Base-by-base conservation (phyloP, 495 filamentous ascomycete species). In the Chlorociboria aeruginascens region DNA sequence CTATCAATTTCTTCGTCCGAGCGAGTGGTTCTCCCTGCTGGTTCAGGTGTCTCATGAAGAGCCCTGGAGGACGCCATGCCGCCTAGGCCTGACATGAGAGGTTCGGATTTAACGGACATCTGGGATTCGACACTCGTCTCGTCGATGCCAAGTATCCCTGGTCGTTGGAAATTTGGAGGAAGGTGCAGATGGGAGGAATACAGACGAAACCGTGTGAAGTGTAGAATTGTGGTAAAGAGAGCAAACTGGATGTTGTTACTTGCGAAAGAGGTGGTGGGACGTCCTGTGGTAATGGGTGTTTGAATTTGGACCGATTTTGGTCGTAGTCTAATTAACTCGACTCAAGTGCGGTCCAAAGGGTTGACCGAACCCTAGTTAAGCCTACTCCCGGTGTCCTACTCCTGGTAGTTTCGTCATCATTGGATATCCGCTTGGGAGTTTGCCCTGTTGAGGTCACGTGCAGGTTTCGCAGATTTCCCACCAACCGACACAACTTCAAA, bases 1-100 rank as follows among this genome's bases (percentile, higher is more conserved):
- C 38, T 40, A 13, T 40, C 38, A 40, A 40, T 40, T 40, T 40
- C 38, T 40, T 40, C 38, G 38, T 40, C 38, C 12, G 38, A 40
- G 38, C 38, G 38, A 40, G 38, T 40, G 38, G 38, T 40, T 40
- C 38, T 40, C 38, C 38, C 38, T 40, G 38, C 38, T 40, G 38
- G 3, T 40, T 40, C 38, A 40, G 38, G 38, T 40, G 38, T 40
- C 38, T 40, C 38, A 40, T 40, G 38, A 40, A 40, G 38, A 40
- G 38, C 38, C 38, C 38, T 40, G 12, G 38, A 40, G 37, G 37
- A 40, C 38, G 38, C 8, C 38, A 40, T 40, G 38, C 38, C 8
- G 38, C 38, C 16, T 40, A 40, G 38, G 38, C 38, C 2, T 40
- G 12, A 40, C 38, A 40, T 40, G 38, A 40, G 2, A 40, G 38